Evolutionary conservation across 768 basidiomycete species (phyloP).

Genomic region (Russula brevipes): DNA sequence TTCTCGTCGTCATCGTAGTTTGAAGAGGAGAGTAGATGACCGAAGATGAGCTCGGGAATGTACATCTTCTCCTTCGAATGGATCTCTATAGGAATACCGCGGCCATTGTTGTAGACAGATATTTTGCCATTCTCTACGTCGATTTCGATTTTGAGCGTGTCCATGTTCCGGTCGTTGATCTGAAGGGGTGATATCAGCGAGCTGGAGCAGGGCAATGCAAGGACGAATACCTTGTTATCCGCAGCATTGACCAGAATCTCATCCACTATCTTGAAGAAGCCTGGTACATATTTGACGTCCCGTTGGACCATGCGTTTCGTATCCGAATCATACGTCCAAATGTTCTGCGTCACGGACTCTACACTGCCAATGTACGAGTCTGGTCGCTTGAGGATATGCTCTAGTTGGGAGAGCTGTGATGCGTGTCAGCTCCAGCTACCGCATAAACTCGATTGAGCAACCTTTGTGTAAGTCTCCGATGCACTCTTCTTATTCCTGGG

Average conservation of each 20-base stretch:
- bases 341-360: conserved; percentile 75
- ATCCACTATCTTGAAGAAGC: conserved; percentile 99
- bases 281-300: conserved; percentile 89
- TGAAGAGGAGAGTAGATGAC: conserved; percentile 87
- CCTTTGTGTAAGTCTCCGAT: conserved; percentile 89
- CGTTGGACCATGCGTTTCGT: conserved; percentile 78
- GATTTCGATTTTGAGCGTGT: conserved; percentile 82
- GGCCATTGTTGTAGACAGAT: conserved; percentile 92
- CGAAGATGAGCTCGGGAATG: conserved; percentile 97
- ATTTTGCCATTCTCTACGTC: conserved; percentile 80
- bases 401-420: conserved; percentile 81
- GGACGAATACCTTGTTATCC: conserved; percentile 84
- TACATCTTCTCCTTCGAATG: conserved; percentile 90
- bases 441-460: conserved; percentile 27
- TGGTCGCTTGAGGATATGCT: conserved; percentile 88
- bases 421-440: conserved; percentile 13
- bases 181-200: conserved; percentile 32
- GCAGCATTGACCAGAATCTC: conserved; percentile 99
- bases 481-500: conserved; percentile 76
- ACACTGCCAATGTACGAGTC: conserved; percentile 97
- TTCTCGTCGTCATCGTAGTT: conserved; percentile 99
- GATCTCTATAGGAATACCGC: conserved; percentile 95
- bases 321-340: conserved; percentile 92
- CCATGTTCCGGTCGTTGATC: conserved; percentile 93
- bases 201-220: neutral